Evolutionary conservation across 2,329 filamentous ascomycete species (phyloP).

Genomic region (Aureobasidium melanogenum): DNA sequence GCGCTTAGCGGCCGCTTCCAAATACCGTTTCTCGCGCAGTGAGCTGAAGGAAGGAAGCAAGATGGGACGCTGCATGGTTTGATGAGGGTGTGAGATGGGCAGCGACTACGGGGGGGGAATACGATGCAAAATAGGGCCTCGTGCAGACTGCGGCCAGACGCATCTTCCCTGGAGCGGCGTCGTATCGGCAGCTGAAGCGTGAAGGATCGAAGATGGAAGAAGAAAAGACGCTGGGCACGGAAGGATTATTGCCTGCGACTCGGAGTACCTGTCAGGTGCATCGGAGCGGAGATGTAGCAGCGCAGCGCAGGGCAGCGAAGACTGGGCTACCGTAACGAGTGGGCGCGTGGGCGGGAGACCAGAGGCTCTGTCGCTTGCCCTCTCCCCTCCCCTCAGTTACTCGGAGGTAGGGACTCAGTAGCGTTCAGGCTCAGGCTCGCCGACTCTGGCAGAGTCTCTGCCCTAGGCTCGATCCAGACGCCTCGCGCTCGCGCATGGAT

Average conservation of each 20-base stretch:
- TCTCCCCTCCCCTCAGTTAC: background rate
- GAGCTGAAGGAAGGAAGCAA: constrained; percentile 1
- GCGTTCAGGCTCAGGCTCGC: background rate
- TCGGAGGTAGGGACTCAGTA: too few relatives aligned
- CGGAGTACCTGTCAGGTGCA: constrained; percentile 8
- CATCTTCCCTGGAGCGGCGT: background rate
- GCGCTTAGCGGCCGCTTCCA: constrained; percentile 13
- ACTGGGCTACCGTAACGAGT: too few relatives aligned
- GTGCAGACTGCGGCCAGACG: constrained; percentile 9
- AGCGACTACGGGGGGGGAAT: background rate
- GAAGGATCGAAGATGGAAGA: constrained; percentile 6
- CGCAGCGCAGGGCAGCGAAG: background rate
- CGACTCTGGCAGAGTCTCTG: background rate
- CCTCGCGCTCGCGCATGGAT: constrained; percentile 33
- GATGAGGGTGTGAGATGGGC: constrained; percentile 5
- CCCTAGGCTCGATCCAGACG: constrained; percentile 30
- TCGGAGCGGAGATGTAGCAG: background rate
- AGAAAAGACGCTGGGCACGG: constrained; percentile 6
- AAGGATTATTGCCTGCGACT: constrained; percentile 1
- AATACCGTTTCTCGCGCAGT: constrained; percentile 11
- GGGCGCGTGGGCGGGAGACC: background rate
- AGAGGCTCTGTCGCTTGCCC: constrained; percentile 6
- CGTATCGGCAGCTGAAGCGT: constrained; percentile 5
- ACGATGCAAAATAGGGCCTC: background rate
- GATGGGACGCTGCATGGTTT: background rate